These are phyloP conservation scores for Gossypium aridum DNA, from an alignment of 441 rosid genomes.

Conservation along the genomic window DNA sequence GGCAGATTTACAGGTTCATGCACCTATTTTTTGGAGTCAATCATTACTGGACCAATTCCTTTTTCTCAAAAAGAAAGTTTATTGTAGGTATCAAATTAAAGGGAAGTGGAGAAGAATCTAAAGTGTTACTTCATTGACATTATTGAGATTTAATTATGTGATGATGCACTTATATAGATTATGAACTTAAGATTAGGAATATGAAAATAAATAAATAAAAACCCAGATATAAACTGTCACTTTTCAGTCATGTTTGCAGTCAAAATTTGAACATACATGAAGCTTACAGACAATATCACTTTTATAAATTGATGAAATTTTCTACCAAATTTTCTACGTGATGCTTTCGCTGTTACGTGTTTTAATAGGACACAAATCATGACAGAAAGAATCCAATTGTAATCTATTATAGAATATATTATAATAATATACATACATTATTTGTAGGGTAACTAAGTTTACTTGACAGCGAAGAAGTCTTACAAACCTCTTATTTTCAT, in stretches of 20 bases:
- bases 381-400: background rate
- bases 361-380: background rate
- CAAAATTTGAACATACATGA: background rate
- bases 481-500: background rate
- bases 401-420: background rate
- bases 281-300: background rate
- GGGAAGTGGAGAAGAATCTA: background rate
- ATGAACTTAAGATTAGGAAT: no score
- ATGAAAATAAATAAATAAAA: no score
- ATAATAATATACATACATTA: no score
- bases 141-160: background rate
- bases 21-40: background rate
- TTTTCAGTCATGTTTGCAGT: background rate
- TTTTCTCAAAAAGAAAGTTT: background rate
- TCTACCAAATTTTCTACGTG: background rate
- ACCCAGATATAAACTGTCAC: no score
- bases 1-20: constrained; percentile 3
- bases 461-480: background rate
- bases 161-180: background rate
- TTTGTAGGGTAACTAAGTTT: background rate
- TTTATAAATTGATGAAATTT: background rate
- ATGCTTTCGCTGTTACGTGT: background rate
- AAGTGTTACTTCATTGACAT: background rate
- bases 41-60: background rate
- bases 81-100: background rate